A percentile compares a stretch with the other conserved stretches of the same genome.
These are phyloP conservation scores for Paraurostyla sp. DNA, from an alignment of 73 alveolate genomes.

Conservation along the genomic window DNA sequence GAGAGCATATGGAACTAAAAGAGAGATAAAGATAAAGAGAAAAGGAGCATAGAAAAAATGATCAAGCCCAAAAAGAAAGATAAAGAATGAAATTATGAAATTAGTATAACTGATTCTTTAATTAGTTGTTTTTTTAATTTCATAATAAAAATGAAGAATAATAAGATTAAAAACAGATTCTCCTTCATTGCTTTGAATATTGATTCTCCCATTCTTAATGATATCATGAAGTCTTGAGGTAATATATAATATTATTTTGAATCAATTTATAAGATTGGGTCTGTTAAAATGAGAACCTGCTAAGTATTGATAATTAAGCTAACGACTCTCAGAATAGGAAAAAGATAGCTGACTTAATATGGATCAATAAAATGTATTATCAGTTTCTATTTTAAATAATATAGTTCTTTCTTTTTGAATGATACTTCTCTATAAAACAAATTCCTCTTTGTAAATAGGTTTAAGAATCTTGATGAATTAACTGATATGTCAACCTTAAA, in stretches of 20 bases:
- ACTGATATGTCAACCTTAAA: slow-evolving; percentile 1
- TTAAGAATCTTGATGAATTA: not conserved
- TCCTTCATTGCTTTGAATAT: not conserved
- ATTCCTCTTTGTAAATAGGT: not conserved
- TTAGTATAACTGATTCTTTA: not conserved
- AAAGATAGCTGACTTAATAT: not conserved
- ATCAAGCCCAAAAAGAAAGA: too few relatives aligned
- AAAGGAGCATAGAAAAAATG: not conserved
- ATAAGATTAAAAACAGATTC: not conserved
- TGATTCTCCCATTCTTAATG: not conserved
- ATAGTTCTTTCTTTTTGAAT: slow-evolving; percentile 3
- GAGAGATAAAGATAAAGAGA: not conserved
- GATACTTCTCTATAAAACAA: not conserved
- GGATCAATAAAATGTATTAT: slow-evolving; percentile 49
- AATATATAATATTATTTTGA: not conserved
- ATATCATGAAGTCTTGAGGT: slow-evolving; percentile 25
- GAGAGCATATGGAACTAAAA: not conserved
- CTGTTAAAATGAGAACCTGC: not conserved
- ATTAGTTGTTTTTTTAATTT: not conserved
- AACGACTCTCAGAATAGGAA: not conserved
- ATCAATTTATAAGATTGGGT: not conserved
- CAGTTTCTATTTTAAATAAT: not conserved
- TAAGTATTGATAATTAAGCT: not conserved
- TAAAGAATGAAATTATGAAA: not conserved
- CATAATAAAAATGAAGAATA: not conserved